Evolutionary conservation across 2,329 filamentous ascomycete species (phyloP).

Genomic region (Aspergillus fumigatiaffinis): DNA sequence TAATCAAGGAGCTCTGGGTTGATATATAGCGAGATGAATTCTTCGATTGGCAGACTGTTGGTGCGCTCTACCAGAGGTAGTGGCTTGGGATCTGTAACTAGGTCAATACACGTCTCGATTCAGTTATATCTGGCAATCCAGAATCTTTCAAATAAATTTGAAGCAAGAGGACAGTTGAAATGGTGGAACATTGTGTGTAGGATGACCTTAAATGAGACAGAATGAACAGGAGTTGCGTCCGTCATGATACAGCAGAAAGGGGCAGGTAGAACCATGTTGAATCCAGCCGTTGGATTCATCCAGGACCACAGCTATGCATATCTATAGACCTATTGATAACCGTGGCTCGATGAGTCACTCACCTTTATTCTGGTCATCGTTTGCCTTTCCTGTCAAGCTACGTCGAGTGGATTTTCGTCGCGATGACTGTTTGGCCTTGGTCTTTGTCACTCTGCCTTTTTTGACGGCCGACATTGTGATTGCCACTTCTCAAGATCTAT

Average conservation of each 20-base stretch:
- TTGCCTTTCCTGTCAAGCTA: background rate
- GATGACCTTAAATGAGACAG: no score
- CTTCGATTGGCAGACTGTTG: conserved; percentile 36
- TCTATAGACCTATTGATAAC: background rate
- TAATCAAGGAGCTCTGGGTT: conserved; percentile 8
- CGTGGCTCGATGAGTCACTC: background rate
- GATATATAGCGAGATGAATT: conserved; percentile 39
- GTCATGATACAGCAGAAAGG: background rate
- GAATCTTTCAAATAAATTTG: background rate
- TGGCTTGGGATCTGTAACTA: conserved; percentile 5
- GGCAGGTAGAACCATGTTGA: background rate
- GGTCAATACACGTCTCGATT: conserved; percentile 13
- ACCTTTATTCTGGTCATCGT: conserved; percentile 10
- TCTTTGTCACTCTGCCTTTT: conserved; percentile 22
- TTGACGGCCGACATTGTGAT: conserved; percentile 17
- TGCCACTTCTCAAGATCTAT: background rate
- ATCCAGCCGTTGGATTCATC: background rate
- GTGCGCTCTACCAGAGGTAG: conserved; percentile 39
- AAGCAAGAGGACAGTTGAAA: no score
- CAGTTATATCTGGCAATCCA: background rate
- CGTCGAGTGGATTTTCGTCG: background rate
- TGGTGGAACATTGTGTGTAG: no score
- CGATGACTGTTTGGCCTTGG: conserved; percentile 8
- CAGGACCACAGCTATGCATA: background rate
- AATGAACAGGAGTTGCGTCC: background rate